phyloP scores from a whole-genome alignment of 176 grass and related monocot genomes.

The Avena eriantha region DNA sequence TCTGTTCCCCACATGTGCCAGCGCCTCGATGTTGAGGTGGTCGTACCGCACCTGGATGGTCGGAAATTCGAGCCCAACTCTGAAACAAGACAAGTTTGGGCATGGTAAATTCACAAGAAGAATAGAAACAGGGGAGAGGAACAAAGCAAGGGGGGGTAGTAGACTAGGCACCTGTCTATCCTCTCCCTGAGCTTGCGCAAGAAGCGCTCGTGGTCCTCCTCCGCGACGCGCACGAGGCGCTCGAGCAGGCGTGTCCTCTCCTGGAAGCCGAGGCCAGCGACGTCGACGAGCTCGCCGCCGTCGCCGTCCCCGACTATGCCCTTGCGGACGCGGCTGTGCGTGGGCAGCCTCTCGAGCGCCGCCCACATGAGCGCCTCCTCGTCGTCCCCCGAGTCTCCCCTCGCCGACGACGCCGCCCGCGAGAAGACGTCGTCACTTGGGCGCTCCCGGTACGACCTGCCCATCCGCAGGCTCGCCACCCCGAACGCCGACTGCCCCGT shows the following conservation, averaged over 20 bases:
- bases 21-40: slow-evolving; percentile 59
- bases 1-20: slow-evolving; percentile 56
- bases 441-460: slow-evolving; percentile 46
- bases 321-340: slow-evolving; percentile 56
- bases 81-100: slow-evolving; percentile 20
- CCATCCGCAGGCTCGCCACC: slow-evolving; percentile 42
- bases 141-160: too few species aligned
- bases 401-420: slow-evolving; percentile 21
- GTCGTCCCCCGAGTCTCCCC: slow-evolving; percentile 48
- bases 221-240: slow-evolving; percentile 59
- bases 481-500: slow-evolving; percentile 47
- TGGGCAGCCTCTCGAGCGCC: slow-evolving; percentile 65
- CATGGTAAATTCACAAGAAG: too few species aligned
- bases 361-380: slow-evolving; percentile 74
- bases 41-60: slow-evolving; percentile 66
- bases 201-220: slow-evolving; percentile 73
- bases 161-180: slow-evolving; percentile 41
- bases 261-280: slow-evolving; percentile 49
- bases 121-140: background rate
- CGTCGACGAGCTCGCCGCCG: slow-evolving; percentile 42
- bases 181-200: slow-evolving; percentile 60
- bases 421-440: slow-evolving; percentile 57
- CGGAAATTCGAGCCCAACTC: slow-evolving; percentile 65
- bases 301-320: slow-evolving; percentile 33
- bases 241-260: slow-evolving; percentile 54